phyloP scores from a whole-genome alignment of 169 alveolate genomes.

The Plasmodium cynomolgi region DNA sequence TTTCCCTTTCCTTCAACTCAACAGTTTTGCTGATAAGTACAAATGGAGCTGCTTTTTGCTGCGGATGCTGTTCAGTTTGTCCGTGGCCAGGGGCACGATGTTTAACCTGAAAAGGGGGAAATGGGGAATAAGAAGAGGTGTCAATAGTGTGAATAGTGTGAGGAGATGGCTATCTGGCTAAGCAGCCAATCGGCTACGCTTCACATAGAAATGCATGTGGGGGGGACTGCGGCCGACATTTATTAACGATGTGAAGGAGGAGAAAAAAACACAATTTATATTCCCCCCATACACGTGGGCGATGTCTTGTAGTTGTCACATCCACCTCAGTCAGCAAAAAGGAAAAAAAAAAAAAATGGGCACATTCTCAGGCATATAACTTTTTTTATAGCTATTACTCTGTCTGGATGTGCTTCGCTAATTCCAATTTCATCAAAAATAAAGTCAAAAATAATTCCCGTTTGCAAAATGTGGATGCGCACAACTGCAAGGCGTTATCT shows the following conservation, averaged over 20 bases:
- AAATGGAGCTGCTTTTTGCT: constrained; percentile 5
- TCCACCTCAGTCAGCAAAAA: neutral
- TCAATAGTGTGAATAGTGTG: neutral
- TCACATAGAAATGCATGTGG: neutral
- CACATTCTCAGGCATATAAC: neutral
- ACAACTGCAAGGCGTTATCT: neutral
- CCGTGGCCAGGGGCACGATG: constrained; percentile 24
- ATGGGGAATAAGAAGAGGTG: neutral
- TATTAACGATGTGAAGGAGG: neutral
- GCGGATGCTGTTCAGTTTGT: constrained; percentile 1
- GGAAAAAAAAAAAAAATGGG: neutral
- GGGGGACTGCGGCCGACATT: neutral
- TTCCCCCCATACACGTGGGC: neutral
- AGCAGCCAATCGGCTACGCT: neutral
- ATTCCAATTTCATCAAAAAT: constrained; percentile 1
- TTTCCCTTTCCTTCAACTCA: neutral
- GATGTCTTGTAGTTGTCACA: neutral
- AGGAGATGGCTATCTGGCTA: neutral
- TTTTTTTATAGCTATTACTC: constrained; percentile 14
- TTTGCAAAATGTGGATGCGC: constrained; percentile 1
- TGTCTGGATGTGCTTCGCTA: constrained; percentile 3
- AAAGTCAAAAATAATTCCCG: constrained; percentile 3
- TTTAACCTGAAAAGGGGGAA: neutral
- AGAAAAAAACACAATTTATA: neutral
- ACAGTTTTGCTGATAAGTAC: constrained; percentile 19